Base-by-base conservation (phyloP, 164 flowering plant genomes). In the Chloranthus sessilifolius region DNA sequence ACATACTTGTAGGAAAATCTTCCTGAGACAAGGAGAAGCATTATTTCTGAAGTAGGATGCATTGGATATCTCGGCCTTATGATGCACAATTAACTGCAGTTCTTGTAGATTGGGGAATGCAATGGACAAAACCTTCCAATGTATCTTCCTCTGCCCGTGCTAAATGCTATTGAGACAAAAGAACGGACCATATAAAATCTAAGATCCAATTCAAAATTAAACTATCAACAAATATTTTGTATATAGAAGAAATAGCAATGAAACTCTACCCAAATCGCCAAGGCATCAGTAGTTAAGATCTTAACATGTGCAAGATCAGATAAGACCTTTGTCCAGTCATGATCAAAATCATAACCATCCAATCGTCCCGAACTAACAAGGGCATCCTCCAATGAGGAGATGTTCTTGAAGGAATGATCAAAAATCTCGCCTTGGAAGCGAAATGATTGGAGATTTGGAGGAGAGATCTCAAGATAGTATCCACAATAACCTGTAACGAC, bases 1-100 rank as follows among this genome's bases (percentile, higher is more conserved):
- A 29, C 36, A 3, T 27, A 58, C 61, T 41, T 58, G 27, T 40
- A 58, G 48, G 49, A 58, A 58, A 10, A 58, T 33, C 17, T 49
- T 58, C 17, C 33, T 41, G 31, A 58, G 36, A n/a, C 34, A 31
- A 15, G 47, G 49, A 21, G 5, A 24, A 10, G 11, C 6, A 15
- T 26, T 47, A 7, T 56, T 17, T 28, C 19, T 41, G 31, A 58
- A 58, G 24, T 39, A 41, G 21, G 31, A 8, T 29, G 35, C 36
- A 31, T 33, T 14, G 7, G 53, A 12, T 49, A 3, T 7, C 7
- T 47, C 38, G 2, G 20, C 17, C 3, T 40, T 5, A 3, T 1
- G 6, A 11, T 5, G 17, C 40, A 49, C 25, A 15, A 30, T 17
- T 26, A 58, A 16, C 28, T 58, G 61, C 35, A 58, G 21, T 21